Evolutionary conservation across 1,139 yeast genomes (phyloP).

Genomic region (Spencermartinsiella ligniputridi): DNA sequence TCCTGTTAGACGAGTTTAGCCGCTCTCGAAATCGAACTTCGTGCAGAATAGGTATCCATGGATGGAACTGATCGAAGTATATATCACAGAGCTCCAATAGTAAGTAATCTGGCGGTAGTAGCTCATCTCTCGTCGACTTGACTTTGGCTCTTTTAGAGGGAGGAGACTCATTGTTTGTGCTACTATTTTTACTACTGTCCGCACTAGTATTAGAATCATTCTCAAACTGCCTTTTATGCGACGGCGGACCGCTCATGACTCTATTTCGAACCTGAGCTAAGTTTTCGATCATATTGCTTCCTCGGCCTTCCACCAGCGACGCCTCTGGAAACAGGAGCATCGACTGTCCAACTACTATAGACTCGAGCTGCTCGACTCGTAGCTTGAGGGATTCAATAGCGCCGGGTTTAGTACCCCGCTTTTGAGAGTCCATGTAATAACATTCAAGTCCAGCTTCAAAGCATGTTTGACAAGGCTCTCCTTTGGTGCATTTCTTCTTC

Average conservation of each 20-base stretch:
- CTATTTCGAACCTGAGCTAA: neutral
- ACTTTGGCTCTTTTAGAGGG: neutral
- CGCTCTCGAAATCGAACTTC: conserved; percentile 4
- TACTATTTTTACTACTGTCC: neutral
- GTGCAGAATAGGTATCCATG: conserved; percentile 14
- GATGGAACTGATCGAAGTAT: conserved; percentile 13
- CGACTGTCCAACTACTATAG: conserved; percentile 12
- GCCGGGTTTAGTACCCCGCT: conserved; percentile 15
- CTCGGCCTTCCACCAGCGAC: neutral
- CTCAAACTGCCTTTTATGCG: neutral
- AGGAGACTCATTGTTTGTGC: neutral
- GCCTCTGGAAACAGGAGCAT: conserved; percentile 1
- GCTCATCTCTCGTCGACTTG: neutral
- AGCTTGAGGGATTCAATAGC: conserved; percentile 6
- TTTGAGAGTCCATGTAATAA: conserved; percentile 11
- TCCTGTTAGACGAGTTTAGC: conserved; percentile 1
- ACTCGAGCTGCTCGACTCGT: conserved; percentile 13
- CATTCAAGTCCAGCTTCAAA: conserved; percentile 9
- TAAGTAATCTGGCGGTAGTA: conserved; percentile 8
- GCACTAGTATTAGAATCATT: too few species aligned
- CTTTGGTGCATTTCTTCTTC: conserved; percentile 21
- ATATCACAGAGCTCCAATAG: conserved; percentile 4
- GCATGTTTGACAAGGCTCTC: conserved; percentile 20
- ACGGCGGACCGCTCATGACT: neutral
- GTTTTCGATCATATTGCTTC: neutral